phyloP scores from a whole-genome alignment of 768 basidiomycete species.

The Boletus sensibilis region DNA sequence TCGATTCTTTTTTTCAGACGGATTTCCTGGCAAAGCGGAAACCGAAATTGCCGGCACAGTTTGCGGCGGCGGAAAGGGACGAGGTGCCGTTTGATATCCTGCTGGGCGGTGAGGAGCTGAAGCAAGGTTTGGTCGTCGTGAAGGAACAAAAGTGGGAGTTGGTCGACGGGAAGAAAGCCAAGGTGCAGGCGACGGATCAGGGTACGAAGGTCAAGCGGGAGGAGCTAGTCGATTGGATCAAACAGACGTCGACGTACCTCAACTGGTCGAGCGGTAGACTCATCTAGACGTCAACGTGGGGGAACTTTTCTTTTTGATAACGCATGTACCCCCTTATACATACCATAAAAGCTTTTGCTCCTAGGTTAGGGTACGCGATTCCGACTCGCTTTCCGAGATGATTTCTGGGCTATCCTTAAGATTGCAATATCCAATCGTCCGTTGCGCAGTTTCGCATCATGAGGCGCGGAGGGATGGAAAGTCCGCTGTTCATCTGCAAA shows the following conservation, averaged over 20 bases:
- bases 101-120: conserved; percentile 83
- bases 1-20: conserved; percentile 45
- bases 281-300: conserved; percentile 16
- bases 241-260: conserved; percentile 35
- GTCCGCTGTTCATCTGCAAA: too few species aligned
- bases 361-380: not conserved
- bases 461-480: too few species aligned
- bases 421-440: too few species aligned
- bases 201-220: conserved; percentile 63
- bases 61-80: conserved; percentile 87
- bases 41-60: conserved; percentile 85
- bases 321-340: not conserved
- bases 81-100: conserved; percentile 93
- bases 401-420: not conserved
- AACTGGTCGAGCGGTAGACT: conserved; percentile 33
- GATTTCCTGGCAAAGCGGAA: conserved; percentile 93
- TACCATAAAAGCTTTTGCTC: conserved; percentile 2
- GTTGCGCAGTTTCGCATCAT: too few species aligned
- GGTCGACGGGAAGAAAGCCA: conserved; percentile 66
- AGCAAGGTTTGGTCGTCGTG: conserved; percentile 80
- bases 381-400: not conserved
- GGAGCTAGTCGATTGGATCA: conserved; percentile 65
- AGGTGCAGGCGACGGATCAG: conserved; percentile 58
- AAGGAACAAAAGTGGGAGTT: conserved; percentile 89
- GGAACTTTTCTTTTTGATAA: too few species aligned